Evolutionary conservation across 768 basidiomycete species (phyloP).

Genomic region (Tricholoma sp.): DNA sequence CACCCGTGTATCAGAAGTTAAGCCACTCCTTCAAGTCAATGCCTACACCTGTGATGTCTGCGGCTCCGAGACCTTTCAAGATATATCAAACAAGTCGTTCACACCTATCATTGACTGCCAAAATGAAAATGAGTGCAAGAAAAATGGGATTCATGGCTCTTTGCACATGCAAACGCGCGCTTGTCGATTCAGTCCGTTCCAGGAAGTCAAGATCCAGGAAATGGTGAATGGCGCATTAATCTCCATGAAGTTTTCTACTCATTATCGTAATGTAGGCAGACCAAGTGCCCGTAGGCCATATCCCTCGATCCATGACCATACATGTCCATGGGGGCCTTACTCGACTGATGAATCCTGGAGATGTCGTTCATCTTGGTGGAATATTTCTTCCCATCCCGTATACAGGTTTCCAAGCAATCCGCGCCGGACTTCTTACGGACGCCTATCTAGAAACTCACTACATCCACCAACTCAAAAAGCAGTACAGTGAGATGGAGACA

Average conservation of each 20-base stretch:
- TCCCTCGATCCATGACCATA: constrained; percentile 97
- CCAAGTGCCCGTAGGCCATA: constrained; percentile 99
- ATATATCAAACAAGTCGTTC: constrained; percentile 89
- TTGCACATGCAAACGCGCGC: constrained; percentile 99
- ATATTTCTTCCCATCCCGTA: constrained; percentile 97
- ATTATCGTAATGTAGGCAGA: constrained; percentile 60
- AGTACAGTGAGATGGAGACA: constrained; percentile 91
- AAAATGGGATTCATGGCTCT: constrained; percentile 82
- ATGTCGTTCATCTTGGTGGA: constrained; percentile 93
- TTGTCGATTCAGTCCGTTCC: constrained; percentile 95
- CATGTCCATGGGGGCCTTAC: constrained; percentile 89
- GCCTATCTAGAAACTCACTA: constrained; percentile 93
- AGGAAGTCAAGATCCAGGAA: constrained; percentile 98
- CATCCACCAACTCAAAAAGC: constrained; percentile 93
- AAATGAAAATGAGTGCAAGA: constrained; percentile 79
- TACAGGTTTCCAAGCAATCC: constrained; percentile 94
- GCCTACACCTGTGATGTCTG: constrained; percentile 98
- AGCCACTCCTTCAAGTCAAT: constrained; percentile 93
- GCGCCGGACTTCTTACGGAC: constrained; percentile 94
- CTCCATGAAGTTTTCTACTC: constrained; percentile 1
- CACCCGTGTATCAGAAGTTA: constrained; percentile 97
- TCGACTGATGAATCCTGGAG: constrained; percentile 90
- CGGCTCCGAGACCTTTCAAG: constrained; percentile 97
- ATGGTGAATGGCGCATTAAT: constrained; percentile 56
- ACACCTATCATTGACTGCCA: constrained; percentile 85